Conservation (phyloP, 1,284 basidiomycete genomes). For the Ustilago lituana region DNA sequence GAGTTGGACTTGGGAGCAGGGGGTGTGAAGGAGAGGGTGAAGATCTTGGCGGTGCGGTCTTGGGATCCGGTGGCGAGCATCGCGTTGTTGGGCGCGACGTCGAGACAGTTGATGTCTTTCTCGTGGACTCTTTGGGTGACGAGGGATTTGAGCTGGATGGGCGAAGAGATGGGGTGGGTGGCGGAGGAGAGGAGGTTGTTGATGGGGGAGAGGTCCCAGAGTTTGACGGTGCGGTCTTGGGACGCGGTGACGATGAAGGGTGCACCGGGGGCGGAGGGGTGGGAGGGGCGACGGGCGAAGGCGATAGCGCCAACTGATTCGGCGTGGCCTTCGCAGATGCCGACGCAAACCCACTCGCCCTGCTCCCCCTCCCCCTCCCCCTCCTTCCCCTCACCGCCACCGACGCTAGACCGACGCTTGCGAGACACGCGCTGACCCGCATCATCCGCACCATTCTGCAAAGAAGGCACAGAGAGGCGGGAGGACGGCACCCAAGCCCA, state of each 20-base stretch:
- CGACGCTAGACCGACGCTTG: no score
- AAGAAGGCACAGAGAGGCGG: slow-evolving; percentile 1
- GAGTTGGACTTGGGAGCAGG: slow-evolving; percentile 59
- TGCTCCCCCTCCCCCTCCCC: slow-evolving; percentile 51
- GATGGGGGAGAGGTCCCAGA: slow-evolving; percentile 79
- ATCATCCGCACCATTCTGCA: background rate
- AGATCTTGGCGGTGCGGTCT: slow-evolving; percentile 92
- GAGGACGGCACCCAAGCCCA: slow-evolving; percentile 73
- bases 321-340: slow-evolving; percentile 89
- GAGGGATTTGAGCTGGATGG: slow-evolving; percentile 76
- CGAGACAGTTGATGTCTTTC: slow-evolving; percentile 97
- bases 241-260: slow-evolving; percentile 81
- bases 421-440: slow-evolving; percentile 14
- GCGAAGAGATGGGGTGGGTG: background rate
- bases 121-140: slow-evolving; percentile 94
- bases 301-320: slow-evolving; percentile 92
- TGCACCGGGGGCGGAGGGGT: slow-evolving; percentile 19
- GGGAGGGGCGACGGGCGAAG: slow-evolving; percentile 68
- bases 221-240: slow-evolving; percentile 96
- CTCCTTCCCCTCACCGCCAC: background rate
- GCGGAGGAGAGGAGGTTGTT: slow-evolving; percentile 16
- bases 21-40: slow-evolving; percentile 75
- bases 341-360: slow-evolving; percentile 80
- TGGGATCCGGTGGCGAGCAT: slow-evolving; percentile 93
- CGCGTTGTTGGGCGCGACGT: slow-evolving; percentile 88